Conservation (phyloP, 1,284 basidiomycete species). For the Coriolopsis trogii region DNA sequence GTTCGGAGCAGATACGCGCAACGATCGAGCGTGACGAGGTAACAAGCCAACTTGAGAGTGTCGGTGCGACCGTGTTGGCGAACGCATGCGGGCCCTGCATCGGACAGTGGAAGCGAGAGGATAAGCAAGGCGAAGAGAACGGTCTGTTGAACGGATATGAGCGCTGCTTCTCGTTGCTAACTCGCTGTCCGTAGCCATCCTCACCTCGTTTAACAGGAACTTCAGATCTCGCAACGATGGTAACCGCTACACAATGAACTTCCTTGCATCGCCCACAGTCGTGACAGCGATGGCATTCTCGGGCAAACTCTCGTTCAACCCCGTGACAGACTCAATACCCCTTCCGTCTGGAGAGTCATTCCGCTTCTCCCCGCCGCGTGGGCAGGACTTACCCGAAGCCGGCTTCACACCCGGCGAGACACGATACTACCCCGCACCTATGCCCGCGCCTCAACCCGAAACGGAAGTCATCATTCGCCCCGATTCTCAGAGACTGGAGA, state of each 20-base stretch:
- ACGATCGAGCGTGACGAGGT: constrained; percentile 96
- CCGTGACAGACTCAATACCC: constrained; percentile 81
- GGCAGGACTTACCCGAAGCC: constrained; percentile 80
- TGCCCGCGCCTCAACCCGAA: constrained; percentile 77
- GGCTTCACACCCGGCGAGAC: constrained; percentile 87
- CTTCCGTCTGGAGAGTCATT: constrained; percentile 80
- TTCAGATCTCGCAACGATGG: constrained; percentile 99
- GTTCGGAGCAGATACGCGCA: constrained; percentile 96
- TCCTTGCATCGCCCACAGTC: constrained; percentile 95
- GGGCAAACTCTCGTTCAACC: constrained; percentile 94
- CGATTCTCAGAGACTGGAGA: constrained; percentile 86
- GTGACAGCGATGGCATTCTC: constrained; percentile 98
- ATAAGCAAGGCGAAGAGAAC: constrained; percentile 91
- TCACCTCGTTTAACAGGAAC: constrained; percentile 98
- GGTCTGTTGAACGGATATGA: constrained; percentile 48
- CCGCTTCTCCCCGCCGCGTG: constrained; percentile 85
- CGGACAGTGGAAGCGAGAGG: constrained; percentile 95
- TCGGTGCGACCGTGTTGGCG: constrained; percentile 92
- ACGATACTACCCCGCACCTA: constrained; percentile 79
- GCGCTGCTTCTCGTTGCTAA: neutral
- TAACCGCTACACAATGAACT: constrained; percentile 96
- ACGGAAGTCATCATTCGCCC: constrained; percentile 81
- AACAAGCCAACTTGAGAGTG: constrained; percentile 78
- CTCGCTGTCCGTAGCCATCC: constrained; percentile 66
- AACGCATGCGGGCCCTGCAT: constrained; percentile 99